These are phyloP conservation scores for Leavenworthia alabamica DNA, from an alignment of 345 rosid species.

Conservation along the genomic window DNA sequence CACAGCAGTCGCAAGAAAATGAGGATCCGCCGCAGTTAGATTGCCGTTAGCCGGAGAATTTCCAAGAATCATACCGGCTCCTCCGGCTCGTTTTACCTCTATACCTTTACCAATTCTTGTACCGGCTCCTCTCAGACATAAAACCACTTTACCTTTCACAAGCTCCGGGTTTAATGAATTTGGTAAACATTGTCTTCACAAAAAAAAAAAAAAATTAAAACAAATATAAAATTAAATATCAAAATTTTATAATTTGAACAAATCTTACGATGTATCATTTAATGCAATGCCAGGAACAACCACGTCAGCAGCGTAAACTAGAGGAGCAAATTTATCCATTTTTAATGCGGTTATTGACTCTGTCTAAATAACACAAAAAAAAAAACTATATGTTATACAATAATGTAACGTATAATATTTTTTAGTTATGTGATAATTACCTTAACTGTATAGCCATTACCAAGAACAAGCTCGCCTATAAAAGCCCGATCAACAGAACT, in stretches of 20 bases:
- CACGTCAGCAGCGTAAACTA: conserved; percentile 61
- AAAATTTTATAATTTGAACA: background rate
- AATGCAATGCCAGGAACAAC: conserved; percentile 32
- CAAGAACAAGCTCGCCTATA: conserved; percentile 41
- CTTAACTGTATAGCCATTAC: conserved; percentile 49
- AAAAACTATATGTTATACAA: conserved; percentile 12
- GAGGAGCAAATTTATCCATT: conserved; percentile 41
- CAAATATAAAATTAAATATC: background rate
- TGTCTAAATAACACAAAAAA: conserved; percentile 38
- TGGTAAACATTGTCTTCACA: conserved; percentile 62
- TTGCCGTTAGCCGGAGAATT: conserved; percentile 36
- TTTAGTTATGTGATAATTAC: conserved; percentile 21
- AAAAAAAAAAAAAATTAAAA: background rate
- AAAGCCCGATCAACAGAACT: conserved; percentile 66
- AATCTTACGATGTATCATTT: conserved; percentile 41
- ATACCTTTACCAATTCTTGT: conserved; percentile 51
- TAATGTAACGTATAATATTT: background rate
- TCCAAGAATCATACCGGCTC: conserved; percentile 63
- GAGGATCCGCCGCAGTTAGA: conserved; percentile 35
- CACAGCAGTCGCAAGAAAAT: conserved; percentile 53
- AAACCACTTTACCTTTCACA: conserved; percentile 73
- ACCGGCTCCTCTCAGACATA: conserved; percentile 66
- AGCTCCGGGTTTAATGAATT: conserved; percentile 47
- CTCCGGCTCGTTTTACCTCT: conserved; percentile 81
- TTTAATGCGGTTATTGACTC: conserved; percentile 47